A percentile compares a stretch with the other conserved stretches of the same genome.
These are phyloP conservation scores for Dentipellis fragilis DNA, from an alignment of 768 basidiomycete genomes.

Conservation along the genomic window DNA sequence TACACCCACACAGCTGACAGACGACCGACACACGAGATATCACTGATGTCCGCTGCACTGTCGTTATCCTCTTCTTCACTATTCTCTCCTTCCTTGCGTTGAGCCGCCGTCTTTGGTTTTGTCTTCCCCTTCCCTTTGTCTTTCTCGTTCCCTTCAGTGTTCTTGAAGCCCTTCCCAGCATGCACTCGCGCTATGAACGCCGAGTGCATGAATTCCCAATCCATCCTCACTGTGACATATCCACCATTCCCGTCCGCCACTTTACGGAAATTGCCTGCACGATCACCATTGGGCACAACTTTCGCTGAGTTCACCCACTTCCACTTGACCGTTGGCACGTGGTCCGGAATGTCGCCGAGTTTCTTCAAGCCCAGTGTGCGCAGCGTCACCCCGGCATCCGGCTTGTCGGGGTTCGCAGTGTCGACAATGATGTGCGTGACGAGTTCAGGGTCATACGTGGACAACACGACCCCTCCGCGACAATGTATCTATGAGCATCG, in stretches of 20 bases:
- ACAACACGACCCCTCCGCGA: conserved; percentile 52
- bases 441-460: conserved; percentile 41
- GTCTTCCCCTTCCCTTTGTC: conserved; percentile 7
- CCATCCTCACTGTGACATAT: conserved; percentile 3
- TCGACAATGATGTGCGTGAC: conserved; percentile 67
- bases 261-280: no score
- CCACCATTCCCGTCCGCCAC: conserved; percentile 3
- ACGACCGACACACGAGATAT: background rate
- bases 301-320: conserved; percentile 5
- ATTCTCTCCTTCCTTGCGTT: background rate
- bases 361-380: conserved; percentile 36
- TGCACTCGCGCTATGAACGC: conserved; percentile 10
- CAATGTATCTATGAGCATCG: conserved; percentile 41
- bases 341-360: conserved; percentile 44
- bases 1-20: background rate
- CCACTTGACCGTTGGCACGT: conserved; percentile 8
- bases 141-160: background rate
- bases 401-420: conserved; percentile 8
- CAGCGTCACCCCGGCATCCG: conserved; percentile 19
- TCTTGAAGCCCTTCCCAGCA: conserved; percentile 3
- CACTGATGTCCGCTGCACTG: background rate
- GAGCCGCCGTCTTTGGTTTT: background rate
- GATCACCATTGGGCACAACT: no score
- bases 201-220: conserved; percentile 11
- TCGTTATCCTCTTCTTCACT: background rate